These are phyloP conservation scores for Aspergillus bridgeri DNA, from an alignment of 495 filamentous ascomycete species.

Conservation along the genomic window DNA sequence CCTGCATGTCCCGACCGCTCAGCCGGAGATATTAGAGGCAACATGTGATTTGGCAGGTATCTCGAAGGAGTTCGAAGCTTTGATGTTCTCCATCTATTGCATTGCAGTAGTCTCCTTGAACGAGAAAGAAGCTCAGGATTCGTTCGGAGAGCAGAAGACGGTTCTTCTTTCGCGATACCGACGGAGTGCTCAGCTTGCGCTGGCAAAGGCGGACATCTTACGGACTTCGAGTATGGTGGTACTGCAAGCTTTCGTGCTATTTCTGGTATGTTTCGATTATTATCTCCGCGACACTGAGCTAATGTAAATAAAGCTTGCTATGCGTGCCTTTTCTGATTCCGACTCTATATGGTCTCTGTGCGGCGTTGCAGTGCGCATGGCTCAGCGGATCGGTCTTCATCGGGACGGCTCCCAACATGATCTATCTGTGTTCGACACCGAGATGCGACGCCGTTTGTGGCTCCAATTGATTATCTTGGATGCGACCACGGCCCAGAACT, in stretches of 20 bases:
- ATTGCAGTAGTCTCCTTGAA: conserved; percentile 38
- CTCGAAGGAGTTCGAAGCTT: conserved; percentile 36
- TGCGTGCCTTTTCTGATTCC: conserved; percentile 33
- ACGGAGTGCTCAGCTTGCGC: conserved; percentile 40
- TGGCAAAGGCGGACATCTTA: conserved; percentile 45
- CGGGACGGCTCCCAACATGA: conserved; percentile 35
- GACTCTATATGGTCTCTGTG: conserved; percentile 43
- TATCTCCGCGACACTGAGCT: neutral
- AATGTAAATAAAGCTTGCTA: conserved; percentile 20
- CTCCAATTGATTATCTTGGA: conserved; percentile 38
- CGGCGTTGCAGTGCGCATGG: conserved; percentile 40
- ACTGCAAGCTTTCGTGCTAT: conserved; percentile 46
- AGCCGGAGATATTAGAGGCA: conserved; percentile 40
- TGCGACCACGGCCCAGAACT: conserved; percentile 31
- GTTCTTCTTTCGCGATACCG: conserved; percentile 40
- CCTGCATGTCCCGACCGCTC: conserved; percentile 63
- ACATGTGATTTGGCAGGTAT: conserved; percentile 29
- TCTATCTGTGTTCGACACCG: conserved; percentile 41
- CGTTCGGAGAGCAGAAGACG: conserved; percentile 41
- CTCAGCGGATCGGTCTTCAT: conserved; percentile 44
- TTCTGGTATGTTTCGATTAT: conserved; percentile 26
- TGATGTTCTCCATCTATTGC: conserved; percentile 51
- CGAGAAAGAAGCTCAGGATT: conserved; percentile 32
- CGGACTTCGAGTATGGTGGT: conserved; percentile 41
- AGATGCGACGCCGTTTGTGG: conserved; percentile 44